Evolutionary conservation across 148 eudicot species (phyloP).

Genomic region (Limonium bicolor): DNA sequence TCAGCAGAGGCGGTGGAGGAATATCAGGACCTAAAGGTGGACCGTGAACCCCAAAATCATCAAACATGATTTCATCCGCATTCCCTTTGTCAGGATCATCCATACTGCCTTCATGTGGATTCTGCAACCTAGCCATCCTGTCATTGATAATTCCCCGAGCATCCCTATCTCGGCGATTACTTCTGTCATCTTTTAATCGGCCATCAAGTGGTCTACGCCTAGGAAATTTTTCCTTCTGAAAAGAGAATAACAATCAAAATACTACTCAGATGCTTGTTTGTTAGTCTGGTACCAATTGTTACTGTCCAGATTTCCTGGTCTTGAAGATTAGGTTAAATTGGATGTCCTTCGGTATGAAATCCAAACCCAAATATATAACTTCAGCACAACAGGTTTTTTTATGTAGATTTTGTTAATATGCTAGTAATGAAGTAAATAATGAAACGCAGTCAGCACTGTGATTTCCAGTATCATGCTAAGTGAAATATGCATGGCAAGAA

Average conservation of each 20-base stretch:
- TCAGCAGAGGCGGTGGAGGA: constrained; percentile 71
- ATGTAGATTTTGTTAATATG: too few relatives aligned
- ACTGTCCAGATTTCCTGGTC: too few relatives aligned
- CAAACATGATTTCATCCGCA: constrained; percentile 72
- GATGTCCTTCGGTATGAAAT: background rate
- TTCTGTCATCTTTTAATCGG: constrained; percentile 69
- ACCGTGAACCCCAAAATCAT: constrained; percentile 53
- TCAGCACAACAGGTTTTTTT: too few relatives aligned
- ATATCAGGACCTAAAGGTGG: constrained; percentile 71
- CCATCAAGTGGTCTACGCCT: constrained; percentile 70
- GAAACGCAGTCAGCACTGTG: too few relatives aligned
- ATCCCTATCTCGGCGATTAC: constrained; percentile 58
- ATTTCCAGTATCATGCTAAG: too few relatives aligned
- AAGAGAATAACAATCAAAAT: background rate
- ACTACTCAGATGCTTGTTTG: too few relatives aligned
- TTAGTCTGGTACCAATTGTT: too few relatives aligned
- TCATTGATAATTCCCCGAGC: constrained; percentile 43
- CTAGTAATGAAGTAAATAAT: too few relatives aligned
- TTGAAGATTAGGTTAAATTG: background rate
- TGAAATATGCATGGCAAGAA: too few relatives aligned
- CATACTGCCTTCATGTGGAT: constrained; percentile 32
- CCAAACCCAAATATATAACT: background rate
- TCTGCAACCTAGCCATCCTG: constrained; percentile 64
- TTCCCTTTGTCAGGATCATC: constrained; percentile 48
- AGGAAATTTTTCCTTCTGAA: constrained; percentile 61